Percentiles rank a stretch among this genome's conserved stretches.
phyloP scores from a whole-genome alignment of 2,329 filamentous ascomycete genomes.

The Proliferodiscus dingleyae region DNA sequence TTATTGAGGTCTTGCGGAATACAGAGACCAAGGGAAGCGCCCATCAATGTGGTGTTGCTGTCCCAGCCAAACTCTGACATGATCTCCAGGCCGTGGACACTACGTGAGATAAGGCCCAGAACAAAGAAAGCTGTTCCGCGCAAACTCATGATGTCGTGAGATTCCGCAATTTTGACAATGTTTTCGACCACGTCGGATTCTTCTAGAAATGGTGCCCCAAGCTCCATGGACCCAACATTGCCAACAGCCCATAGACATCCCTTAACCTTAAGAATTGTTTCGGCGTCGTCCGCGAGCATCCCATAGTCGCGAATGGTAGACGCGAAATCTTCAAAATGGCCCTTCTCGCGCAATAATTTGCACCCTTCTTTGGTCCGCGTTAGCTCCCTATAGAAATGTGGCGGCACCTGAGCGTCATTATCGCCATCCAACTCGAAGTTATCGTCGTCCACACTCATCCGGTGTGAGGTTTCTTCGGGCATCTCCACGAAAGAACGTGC shows the following conservation, averaged over 20 bases:
- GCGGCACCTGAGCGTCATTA: conserved; percentile 60
- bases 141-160: conserved; percentile 84
- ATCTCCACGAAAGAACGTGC: conserved; percentile 67
- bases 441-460: conserved; percentile 36
- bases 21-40: conserved; percentile 80
- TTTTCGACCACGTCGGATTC: conserved; percentile 80
- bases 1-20: conserved; percentile 74
- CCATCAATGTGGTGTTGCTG: conserved; percentile 77
- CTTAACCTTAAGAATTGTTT: conserved; percentile 89
- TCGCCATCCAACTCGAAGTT: conserved; percentile 40
- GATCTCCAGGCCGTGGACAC: conserved; percentile 87
- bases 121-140: conserved; percentile 97
- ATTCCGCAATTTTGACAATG: conserved; percentile 84
- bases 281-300: conserved; percentile 77
- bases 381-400: conserved; percentile 94
- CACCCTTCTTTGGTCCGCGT: conserved; percentile 92
- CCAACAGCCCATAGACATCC: conserved; percentile 96
- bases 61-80: conserved; percentile 90
- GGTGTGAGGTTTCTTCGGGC: conserved; percentile 35
- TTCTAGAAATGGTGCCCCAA: conserved; percentile 91
- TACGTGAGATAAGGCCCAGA: conserved; percentile 84
- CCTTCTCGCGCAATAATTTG: conserved; percentile 81
- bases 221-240: conserved; percentile 96
- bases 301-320: conserved; percentile 83
- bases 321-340: conserved; percentile 92